phyloP scores from a whole-genome alignment of 2,329 filamentous ascomycete species.

The Didymella keratinophila region DNA sequence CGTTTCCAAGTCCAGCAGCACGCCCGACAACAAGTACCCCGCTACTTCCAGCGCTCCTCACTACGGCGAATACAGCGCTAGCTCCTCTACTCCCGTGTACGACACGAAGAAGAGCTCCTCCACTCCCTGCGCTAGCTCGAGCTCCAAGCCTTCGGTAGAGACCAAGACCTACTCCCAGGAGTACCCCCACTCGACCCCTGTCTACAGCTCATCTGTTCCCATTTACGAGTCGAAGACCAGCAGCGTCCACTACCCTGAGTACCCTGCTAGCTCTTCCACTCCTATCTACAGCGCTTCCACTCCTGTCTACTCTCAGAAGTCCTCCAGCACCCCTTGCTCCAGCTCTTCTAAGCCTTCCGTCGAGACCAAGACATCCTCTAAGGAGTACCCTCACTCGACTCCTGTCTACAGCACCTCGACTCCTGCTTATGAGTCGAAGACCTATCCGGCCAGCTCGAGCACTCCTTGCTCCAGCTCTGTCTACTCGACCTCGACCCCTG shows the following conservation, averaged over 20 bases:
- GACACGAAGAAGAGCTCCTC: background rate
- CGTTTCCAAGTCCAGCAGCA: background rate
- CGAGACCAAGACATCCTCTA: constrained; percentile 12
- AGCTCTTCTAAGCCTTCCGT: constrained; percentile 15
- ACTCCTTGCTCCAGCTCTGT: constrained; percentile 6
- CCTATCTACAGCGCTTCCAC: background rate
- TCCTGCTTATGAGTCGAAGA: background rate
- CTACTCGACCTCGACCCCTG: constrained; percentile 8
- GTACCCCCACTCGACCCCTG: no score
- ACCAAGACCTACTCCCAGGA: constrained; percentile 10
- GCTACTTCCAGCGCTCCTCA: background rate
- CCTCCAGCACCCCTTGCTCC: constrained; percentile 6
- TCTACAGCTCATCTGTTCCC: background rate
- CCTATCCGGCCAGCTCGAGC: background rate
- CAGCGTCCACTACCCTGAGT: constrained; percentile 5
- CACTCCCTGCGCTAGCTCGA: constrained; percentile 8
- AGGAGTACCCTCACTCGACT: background rate
- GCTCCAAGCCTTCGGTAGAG: constrained; percentile 15
- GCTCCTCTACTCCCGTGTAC: constrained; percentile 11
- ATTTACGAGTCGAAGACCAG: background rate
- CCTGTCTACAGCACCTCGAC: background rate
- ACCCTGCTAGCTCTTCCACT: constrained; percentile 8
- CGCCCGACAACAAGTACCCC: background rate
- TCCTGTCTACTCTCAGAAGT: constrained; percentile 3
- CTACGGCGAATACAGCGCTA: constrained; percentile 3